These are phyloP conservation scores for Hemisphaericaspora xylofermentans DNA, from an alignment of 1,139 yeast species.

Conservation along the genomic window DNA sequence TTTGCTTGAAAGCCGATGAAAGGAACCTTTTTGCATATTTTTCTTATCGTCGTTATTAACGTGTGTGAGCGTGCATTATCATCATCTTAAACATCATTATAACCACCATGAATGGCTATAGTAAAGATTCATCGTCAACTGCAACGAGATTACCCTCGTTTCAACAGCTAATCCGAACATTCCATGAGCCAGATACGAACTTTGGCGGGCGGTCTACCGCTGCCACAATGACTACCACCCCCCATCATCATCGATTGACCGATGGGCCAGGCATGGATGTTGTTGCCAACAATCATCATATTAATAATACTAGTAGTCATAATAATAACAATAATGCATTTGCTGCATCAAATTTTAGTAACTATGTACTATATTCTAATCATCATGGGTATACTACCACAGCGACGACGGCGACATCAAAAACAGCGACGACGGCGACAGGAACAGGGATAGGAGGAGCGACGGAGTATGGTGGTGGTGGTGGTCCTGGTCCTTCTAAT, in stretches of 20 bases:
- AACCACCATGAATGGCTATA: slow-evolving; percentile 10
- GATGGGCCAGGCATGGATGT: not conserved
- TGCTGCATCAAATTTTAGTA: slow-evolving; percentile 1
- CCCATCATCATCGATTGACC: not conserved
- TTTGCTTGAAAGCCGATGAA: too few relatives aligned
- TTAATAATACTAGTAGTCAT: too few relatives aligned
- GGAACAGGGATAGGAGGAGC: too few relatives aligned
- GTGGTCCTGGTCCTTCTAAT: too few relatives aligned
- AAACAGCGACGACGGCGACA: too few relatives aligned
- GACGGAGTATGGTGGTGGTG: too few relatives aligned
- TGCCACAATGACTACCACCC: not conserved
- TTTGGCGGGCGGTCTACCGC: too few relatives aligned
- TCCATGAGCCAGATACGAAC: slow-evolving; percentile 10
- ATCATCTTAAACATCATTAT: not conserved
- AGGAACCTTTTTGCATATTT: too few relatives aligned
- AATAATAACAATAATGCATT: not conserved
- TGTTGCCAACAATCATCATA: too few relatives aligned
- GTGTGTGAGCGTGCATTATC: too few relatives aligned
- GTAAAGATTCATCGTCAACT: slow-evolving; percentile 7
- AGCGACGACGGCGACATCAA: too few relatives aligned
- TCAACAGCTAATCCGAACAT: slow-evolving; percentile 15
- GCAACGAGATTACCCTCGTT: slow-evolving; percentile 17
- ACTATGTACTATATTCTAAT: slow-evolving; percentile 2
- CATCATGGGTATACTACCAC: slow-evolving; percentile 2
- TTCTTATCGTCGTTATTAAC: too few relatives aligned